Evolutionary conservation across 306 rosid species (phyloP), one percentile per base, ranked within the genome.

Genomic region (Senna siamea): DNA sequence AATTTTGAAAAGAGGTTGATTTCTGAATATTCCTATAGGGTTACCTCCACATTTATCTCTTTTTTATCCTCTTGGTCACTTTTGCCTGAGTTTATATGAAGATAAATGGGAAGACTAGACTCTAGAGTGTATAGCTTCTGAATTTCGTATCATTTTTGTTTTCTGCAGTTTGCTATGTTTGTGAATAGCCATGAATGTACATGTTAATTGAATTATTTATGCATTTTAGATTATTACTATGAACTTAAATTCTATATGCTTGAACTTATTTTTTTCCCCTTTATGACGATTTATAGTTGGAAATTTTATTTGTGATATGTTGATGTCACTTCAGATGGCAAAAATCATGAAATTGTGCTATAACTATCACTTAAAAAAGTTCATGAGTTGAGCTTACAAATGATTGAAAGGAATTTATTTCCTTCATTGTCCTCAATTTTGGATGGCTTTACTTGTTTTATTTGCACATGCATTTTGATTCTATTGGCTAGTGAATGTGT

Each of bases 1-100:
- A n/a, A n/a, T n/a, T n/a, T n/a, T n/a, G 41, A 14, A 48, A 50
- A n/a, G 64, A 28, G 66, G 32, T 75, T 82, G 18, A 56, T 13
- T 43, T 51, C 14, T 19, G 52, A 70, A 43, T 35, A 28, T 70
- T 64, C 7, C 13, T 56, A 0, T 23, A 30, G 41, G 53, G 30
- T 44, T 66, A 48, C 54, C 20, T 55, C 35, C 17, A 67, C 10
- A 48, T 17, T 32, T 7, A 18, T 62, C 12, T 69, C 44, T 61
- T 61, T 38, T 10, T 32, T 54, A 13, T 46, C 55, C 50, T 34
- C 41, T 18, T 63, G 67, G 17, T 12, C 57, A 34, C 40, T 9
- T 58, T 48, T 32, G 40, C 38, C 14, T 37, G 72, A 30, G 23
- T 52, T 37, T 72, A 11, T 18, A 22, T 6, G 35, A 53, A 28